Evolutionary conservation across 1,284 basidiomycete species (phyloP).

Genomic region (Ganoderma lingzhi): DNA sequence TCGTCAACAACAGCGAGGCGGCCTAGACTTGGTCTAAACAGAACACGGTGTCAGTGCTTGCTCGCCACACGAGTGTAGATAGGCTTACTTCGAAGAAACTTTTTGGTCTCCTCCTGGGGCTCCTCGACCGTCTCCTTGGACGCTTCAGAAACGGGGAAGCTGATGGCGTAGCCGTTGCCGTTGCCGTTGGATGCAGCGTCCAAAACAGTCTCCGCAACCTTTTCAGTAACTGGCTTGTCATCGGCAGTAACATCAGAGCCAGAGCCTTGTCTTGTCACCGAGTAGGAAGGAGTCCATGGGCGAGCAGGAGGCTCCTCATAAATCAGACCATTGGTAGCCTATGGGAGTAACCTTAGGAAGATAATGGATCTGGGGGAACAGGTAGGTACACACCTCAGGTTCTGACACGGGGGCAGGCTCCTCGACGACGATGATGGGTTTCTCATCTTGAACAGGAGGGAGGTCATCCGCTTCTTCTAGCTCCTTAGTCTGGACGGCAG

Average conservation of each 20-base stretch:
- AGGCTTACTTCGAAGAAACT: conserved; percentile 41
- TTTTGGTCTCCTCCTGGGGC: conserved; percentile 29
- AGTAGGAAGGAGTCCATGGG: conserved; percentile 41
- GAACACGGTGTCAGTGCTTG: conserved; percentile 3
- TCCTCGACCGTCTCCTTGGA: neutral
- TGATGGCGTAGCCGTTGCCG: conserved; percentile 27
- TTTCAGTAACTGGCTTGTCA: conserved; percentile 16
- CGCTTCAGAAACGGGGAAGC: conserved; percentile 39
- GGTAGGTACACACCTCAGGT: neutral
- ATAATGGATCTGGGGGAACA: neutral
- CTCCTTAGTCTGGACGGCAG: conserved; percentile 18
- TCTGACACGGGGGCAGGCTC: conserved; percentile 13
- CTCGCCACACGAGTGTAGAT: neutral
- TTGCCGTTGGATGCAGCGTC: conserved; percentile 23
- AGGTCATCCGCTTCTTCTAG: conserved; percentile 24
- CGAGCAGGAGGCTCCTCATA: conserved; percentile 26
- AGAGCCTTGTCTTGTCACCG: conserved; percentile 46
- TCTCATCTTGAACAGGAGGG: conserved; percentile 15
- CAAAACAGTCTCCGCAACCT: conserved; percentile 8
- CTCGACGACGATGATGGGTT: conserved; percentile 26
- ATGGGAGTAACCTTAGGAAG: neutral
- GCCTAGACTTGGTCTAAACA: conserved; percentile 39
- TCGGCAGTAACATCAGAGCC: conserved; percentile 26
- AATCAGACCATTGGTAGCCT: conserved; percentile 7
- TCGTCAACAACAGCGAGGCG: conserved; percentile 40